Evolutionary conservation across 2,329 filamentous ascomycete genomes (phyloP).

Genomic region (Penicillium crustosum): DNA sequence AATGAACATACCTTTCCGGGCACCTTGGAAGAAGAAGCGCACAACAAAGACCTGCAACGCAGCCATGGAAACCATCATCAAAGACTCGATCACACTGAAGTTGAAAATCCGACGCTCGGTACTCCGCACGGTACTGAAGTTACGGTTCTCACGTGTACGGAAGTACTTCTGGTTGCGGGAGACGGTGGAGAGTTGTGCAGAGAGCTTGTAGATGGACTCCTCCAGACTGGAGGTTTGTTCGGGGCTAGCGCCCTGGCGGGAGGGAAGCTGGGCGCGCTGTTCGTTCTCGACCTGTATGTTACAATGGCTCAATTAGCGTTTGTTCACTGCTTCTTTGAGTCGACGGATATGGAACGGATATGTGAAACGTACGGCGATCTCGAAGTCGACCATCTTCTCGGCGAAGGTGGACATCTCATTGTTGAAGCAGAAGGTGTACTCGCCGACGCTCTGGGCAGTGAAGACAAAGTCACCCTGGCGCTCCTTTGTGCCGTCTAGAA

Average conservation of each 20-base stretch:
- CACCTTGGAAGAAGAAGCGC: constrained; percentile 95
- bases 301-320: neutral
- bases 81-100: constrained; percentile 90
- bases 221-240: constrained; percentile 88
- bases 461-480: constrained; percentile 98
- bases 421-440: constrained; percentile 97
- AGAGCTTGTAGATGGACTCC: constrained; percentile 94
- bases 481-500: constrained; percentile 85
- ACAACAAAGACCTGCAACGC: constrained; percentile 96
- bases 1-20: constrained; percentile 58
- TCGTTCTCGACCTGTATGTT: constrained; percentile 80
- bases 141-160: constrained; percentile 96
- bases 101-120: constrained; percentile 96
- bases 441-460: constrained; percentile 80
- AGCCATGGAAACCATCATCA: constrained; percentile 92
- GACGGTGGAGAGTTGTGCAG: constrained; percentile 88
- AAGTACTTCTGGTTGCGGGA: constrained; percentile 99
- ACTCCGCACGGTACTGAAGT: constrained; percentile 96
- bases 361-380: constrained; percentile 75
- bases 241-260: constrained; percentile 81
- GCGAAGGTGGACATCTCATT: constrained; percentile 98
- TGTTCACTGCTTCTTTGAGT: neutral
- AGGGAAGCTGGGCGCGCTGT: constrained; percentile 74
- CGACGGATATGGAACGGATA: constrained; percentile 16
- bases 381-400: constrained; percentile 97